Base-by-base conservation (phyloP, 768 basidiomycete genomes). In the Leucosporidium scottii region DNA sequence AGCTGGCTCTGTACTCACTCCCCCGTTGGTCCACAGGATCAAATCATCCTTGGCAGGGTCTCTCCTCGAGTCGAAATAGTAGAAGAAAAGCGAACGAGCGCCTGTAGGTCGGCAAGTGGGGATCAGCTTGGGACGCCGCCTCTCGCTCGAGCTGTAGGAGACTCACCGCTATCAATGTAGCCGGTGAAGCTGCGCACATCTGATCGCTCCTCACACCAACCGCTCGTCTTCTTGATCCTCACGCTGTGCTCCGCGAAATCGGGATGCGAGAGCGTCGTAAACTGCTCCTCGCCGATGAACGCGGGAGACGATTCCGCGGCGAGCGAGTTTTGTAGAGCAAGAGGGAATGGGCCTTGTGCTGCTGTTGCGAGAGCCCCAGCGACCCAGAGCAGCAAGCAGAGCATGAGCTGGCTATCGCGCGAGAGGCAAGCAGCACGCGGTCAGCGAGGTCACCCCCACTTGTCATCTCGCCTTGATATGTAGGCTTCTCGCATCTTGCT, bases 11-110 rank as follows among this genome's bases (percentile, higher is more conserved):
- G 39, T 20, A n/a, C 44, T 28, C 30, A 59, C 34, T 27, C 62
- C 62, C 2, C 67, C 67, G 50, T 68, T 68, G 18, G 63, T 64
- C 67, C 67, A 68, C 3, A 68, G 59, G 23, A 64, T 31, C 30
- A 68, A n/a, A 7, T 44, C 44, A 47, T 64, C 63, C 39, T 64
- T 58, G 4, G 44, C 36, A 20, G 67, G 58, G n/a, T 60, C 63
- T 17, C 59, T 54, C 8, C 67, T 21, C 13, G 56, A 53, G 21
- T 64, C 62, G 28, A 57, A 68, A 58, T 60, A 68, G 48, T 61
- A 61, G 44, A 59, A 59, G 59, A 59, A 59, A 18, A 59, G 15
- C 31, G 55, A 21, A 34, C 30, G 18, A 31, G 13, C 5, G 21
- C 18, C 34, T 58, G 30, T 8, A 47, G 36, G 25, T 27, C 34